Evolutionary conservation across 129 eudicot genomes (phyloP), one percentile per base, ranked within the genome.

Genomic region (Apium graveolens): DNA sequence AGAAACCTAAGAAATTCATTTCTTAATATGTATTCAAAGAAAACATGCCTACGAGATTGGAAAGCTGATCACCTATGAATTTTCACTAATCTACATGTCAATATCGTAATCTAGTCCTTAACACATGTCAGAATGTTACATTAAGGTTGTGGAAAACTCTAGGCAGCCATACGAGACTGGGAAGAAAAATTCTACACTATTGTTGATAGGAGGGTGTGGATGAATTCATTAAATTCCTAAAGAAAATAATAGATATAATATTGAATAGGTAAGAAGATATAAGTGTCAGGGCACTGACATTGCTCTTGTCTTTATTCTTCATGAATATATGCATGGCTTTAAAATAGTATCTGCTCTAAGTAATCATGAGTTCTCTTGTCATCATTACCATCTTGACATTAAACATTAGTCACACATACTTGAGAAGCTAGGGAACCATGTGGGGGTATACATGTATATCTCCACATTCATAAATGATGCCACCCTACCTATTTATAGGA

Each of bases 371-470:
- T 74, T 82, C 75, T 78, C 75, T 55, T 35, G 35, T 81, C 90
- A 91, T 89, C 89, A 91, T 91, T 86, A 77, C 87, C 71, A 80
- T 73, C 83, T 83, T 82, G 88, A 89, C 83, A 82, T 60, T 82
- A 41, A 60, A n/a, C 71, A 37, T 78, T 68, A 70, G 85, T 78
- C 83, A 66, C 70, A 10, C 35, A 62, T 7, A 62, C 7, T 62
- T 62, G 70, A 62, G 70, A 72, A 82, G 71, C 75, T 79, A 77
- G 73, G 42, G 32, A 49, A 81, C 80, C 80, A 70, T 75, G 71
- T 77, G 1, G 75, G 39, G 75, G 39, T 38, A 55, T 77, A 42
- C 24, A 73, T 73, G 75, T 60, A 29, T 27, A 35, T 75, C 43
- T 11, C n/a, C 42, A 74, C 45, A 49, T 57, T 57, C 13, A 62